Conservation (phyloP, 2,329 filamentous ascomycete genomes). For the Juglanconis oblonga region DNA sequence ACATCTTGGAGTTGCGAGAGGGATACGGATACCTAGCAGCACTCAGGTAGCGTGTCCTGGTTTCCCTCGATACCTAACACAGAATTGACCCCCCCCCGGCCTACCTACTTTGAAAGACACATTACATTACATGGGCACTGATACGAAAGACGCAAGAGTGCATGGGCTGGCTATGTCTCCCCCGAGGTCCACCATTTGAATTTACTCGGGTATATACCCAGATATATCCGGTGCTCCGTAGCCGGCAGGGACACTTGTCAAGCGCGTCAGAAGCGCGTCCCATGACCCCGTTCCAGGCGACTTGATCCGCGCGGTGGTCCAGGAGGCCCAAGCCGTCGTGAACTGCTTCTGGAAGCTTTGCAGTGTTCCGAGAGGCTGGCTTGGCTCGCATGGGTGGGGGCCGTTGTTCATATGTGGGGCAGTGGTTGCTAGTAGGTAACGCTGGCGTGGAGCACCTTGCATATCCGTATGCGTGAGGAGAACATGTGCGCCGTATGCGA, state of each 20-base stretch:
- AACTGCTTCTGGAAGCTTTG: not conserved
- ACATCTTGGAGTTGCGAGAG: not conserved
- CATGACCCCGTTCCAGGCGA: not conserved
- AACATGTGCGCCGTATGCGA: conserved; percentile 7
- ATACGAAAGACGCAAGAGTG: too few relatives aligned
- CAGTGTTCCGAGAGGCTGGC: not conserved
- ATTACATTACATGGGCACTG: too few relatives aligned
- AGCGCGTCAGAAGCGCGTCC: not conserved
- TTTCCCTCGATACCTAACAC: not conserved
- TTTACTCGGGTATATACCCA: too few relatives aligned
- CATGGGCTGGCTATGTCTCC: too few relatives aligned
- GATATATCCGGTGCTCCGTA: too few relatives aligned
- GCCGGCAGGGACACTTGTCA: not conserved
- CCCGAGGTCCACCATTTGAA: too few relatives aligned
- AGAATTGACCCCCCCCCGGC: not conserved
- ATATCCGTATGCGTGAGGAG: not conserved
- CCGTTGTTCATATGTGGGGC: not conserved
- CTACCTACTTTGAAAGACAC: not conserved
- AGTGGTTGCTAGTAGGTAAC: not conserved
- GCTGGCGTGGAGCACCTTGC: not conserved
- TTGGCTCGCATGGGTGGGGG: not conserved
- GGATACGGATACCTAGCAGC: not conserved
- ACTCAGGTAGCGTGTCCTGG: not conserved
- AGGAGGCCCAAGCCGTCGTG: not conserved
- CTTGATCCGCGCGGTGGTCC: not conserved